Conservation (phyloP, 208 protist species). For the Tritrichomonas foetus region DNA sequence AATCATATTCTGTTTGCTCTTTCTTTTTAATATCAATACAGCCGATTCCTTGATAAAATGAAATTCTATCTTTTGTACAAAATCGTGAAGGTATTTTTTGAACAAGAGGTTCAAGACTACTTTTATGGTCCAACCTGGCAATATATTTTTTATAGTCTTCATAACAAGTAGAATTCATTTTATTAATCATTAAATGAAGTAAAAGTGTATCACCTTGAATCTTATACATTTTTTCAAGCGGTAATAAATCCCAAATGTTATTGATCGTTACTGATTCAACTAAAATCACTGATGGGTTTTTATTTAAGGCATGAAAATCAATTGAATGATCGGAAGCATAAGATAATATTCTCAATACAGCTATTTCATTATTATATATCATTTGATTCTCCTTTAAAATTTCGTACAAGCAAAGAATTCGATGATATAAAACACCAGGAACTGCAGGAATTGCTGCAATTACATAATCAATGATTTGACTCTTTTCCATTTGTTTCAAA, state of each 20-base stretch:
- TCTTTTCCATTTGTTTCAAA: background rate
- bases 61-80: background rate
- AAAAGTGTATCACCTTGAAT: background rate
- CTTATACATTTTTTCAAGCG: background rate
- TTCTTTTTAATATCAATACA: background rate
- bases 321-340: background rate
- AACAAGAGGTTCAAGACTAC: background rate
- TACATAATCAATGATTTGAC: background rate
- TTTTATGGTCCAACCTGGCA: background rate
- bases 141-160: background rate
- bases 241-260: background rate
- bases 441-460: background rate
- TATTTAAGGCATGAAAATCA: constrained; percentile 8
- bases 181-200: background rate
- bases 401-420: background rate
- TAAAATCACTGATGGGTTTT: background rate
- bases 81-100: background rate
- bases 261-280: background rate
- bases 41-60: background rate
- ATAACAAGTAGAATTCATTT: background rate
- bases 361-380: background rate
- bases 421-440: background rate
- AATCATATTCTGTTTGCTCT: background rate
- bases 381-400: background rate
- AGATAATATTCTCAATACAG: background rate